Evolutionary conservation across 805 yeast genomes (phyloP).

Genomic region (Saccharomyces jurei): DNA sequence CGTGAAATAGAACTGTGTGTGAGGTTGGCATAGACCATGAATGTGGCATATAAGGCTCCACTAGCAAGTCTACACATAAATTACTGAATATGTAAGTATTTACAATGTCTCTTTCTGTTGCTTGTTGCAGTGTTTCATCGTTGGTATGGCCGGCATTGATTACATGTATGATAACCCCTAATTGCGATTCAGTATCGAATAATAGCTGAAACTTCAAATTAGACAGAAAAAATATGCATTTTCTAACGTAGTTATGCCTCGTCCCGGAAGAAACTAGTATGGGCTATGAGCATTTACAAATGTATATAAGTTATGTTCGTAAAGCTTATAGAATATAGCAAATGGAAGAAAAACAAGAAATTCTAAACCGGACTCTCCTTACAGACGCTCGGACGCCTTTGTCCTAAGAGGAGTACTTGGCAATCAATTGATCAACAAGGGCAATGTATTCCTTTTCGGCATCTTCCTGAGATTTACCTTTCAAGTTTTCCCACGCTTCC

Average conservation of each 20-base stretch:
- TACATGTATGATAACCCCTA: neutral
- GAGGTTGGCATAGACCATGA: neutral
- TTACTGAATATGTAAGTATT: no score
- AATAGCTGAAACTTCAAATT: neutral
- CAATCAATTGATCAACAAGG: constrained; percentile 55
- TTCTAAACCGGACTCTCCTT: neutral
- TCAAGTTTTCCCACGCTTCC: constrained; percentile 89
- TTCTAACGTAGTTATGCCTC: neutral
- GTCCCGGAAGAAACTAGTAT: neutral
- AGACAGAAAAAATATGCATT: neutral
- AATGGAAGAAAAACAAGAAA: neutral
- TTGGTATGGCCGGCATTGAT: neutral
- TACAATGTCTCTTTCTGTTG: no score
- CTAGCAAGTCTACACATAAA: neutral
- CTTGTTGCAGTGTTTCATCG: no score
- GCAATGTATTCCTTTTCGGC: constrained; percentile 80
- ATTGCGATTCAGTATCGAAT: neutral
- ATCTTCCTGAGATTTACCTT: constrained; percentile 80
- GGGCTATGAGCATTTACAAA: neutral
- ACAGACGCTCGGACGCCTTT: neutral
- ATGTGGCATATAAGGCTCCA: no score
- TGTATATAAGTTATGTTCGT: neutral
- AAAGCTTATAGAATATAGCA: neutral
- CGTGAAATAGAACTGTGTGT: neutral
- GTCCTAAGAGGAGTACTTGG: constrained; percentile 32